Conservation (phyloP, 257 asterid species). For the Solanum sitiens region DNA sequence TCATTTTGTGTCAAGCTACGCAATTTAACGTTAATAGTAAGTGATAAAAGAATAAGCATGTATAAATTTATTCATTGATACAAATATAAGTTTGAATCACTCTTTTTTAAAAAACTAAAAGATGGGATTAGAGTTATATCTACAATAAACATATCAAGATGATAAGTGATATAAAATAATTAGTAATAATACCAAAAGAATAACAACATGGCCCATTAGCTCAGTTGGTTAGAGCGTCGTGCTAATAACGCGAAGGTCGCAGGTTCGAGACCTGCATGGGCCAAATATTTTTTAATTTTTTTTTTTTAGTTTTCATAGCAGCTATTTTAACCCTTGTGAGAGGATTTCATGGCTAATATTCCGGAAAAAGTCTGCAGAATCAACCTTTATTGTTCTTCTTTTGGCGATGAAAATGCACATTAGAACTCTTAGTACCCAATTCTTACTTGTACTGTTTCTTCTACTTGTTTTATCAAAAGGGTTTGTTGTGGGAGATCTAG, state of each 20-base stretch:
- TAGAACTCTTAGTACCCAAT: neutral
- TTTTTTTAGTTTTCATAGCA: neutral
- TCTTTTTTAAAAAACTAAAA: neutral
- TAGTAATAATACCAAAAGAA: fast-evolving
- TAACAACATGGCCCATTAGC: conserved; percentile 13
- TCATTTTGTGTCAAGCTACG: neutral
- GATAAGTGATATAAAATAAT: too few relatives aligned
- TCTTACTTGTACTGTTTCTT: neutral
- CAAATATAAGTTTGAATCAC: neutral
- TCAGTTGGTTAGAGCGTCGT: conserved; percentile 39
- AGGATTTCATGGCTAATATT: neutral
- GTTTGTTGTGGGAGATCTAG: neutral
- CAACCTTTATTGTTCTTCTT: neutral
- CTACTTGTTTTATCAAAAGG: neutral
- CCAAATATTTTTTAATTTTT: neutral
- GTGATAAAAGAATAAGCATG: neutral
- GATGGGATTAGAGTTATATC: neutral
- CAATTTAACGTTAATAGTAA: neutral
- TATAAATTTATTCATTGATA: too few relatives aligned
- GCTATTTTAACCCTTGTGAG: neutral
- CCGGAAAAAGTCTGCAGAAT: neutral
- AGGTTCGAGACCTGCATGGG: conserved; percentile 42
- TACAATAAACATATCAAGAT: neutral
- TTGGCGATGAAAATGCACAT: neutral
- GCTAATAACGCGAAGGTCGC: conserved; percentile 38